These are phyloP conservation scores for Inosperma sp. DNA, from an alignment of 768 basidiomycete genomes.

Conservation along the genomic window DNA sequence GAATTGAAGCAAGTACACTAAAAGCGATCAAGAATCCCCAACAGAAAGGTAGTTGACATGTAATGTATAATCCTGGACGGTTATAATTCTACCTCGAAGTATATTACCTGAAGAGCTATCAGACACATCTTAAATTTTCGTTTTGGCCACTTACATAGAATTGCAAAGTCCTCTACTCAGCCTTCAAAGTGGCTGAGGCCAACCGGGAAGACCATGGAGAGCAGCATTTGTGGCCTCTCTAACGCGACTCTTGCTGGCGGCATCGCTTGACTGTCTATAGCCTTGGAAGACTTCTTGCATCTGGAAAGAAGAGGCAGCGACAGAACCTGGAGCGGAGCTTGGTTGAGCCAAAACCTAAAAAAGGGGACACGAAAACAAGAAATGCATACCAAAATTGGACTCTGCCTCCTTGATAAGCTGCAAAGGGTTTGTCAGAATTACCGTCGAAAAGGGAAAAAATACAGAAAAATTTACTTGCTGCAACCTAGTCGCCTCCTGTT, in stretches of 20 bases:
- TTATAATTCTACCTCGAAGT: too few relatives aligned
- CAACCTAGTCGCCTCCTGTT: conserved; percentile 54
- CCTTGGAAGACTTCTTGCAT: conserved; percentile 68
- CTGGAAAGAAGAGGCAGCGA: conserved; percentile 69
- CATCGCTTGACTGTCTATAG: conserved; percentile 71
- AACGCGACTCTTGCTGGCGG: conserved; percentile 68
- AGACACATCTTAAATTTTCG: too few relatives aligned
- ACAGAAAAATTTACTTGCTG: conserved; percentile 47
- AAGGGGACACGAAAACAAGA: neutral
- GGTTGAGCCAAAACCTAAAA: neutral
- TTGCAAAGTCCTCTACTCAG: too few relatives aligned
- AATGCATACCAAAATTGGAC: conserved; percentile 43
- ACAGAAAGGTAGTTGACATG: too few relatives aligned
- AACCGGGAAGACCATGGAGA: conserved; percentile 65
- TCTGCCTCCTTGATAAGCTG: conserved; percentile 57
- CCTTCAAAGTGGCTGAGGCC: conserved; percentile 42
- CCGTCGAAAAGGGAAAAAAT: neutral
- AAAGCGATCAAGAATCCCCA: too few relatives aligned
- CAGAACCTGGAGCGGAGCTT: conserved; percentile 41
- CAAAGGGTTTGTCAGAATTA: neutral
- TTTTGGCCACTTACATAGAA: too few relatives aligned
- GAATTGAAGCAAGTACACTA: too few relatives aligned
- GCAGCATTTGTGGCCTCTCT: conserved; percentile 78
- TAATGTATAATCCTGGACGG: too few relatives aligned
- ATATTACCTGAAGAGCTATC: too few relatives aligned